phyloP scores from a whole-genome alignment of 306 rosid genomes.

The Citrullus colocynthis region DNA sequence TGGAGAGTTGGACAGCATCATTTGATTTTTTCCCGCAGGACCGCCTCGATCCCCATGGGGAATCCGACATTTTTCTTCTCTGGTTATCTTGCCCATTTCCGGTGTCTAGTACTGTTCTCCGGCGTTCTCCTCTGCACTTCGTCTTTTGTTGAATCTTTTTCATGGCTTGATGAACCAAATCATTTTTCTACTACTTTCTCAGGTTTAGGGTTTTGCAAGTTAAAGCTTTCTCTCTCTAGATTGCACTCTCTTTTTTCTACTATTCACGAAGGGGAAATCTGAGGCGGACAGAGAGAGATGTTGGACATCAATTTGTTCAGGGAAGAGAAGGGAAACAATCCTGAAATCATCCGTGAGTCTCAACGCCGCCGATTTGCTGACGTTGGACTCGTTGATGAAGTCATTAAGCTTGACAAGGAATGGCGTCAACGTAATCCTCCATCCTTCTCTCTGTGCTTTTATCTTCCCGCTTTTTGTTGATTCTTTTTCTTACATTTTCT shows the following conservation, averaged over 20 bases:
- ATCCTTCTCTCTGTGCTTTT: neutral
- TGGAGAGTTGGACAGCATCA: constrained; percentile 23
- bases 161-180: too few species aligned
- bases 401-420: constrained; percentile 74
- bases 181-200: too few species aligned
- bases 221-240: too few species aligned
- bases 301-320: constrained; percentile 79
- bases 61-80: too few species aligned
- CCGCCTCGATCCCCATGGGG: too few species aligned
- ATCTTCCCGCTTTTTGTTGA: neutral
- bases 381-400: constrained; percentile 68
- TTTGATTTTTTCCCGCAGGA: neutral
- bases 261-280: neutral
- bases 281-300: constrained; percentile 19
- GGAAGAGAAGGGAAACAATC: constrained; percentile 76
- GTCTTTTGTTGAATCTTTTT: too few species aligned
- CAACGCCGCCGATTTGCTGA: constrained; percentile 80
- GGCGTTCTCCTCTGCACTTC: too few species aligned
- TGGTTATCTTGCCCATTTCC: too few species aligned
- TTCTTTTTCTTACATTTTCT: neutral
- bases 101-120: too few species aligned
- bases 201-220: too few species aligned
- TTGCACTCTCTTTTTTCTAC: too few species aligned
- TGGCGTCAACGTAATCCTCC: constrained; percentile 65
- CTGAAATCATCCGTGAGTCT: constrained; percentile 80